Evolutionary conservation across 2,329 filamentous ascomycete species (phyloP), one percentile per base, ranked within the genome.

Genomic region (Colletotrichum truncatum): DNA sequence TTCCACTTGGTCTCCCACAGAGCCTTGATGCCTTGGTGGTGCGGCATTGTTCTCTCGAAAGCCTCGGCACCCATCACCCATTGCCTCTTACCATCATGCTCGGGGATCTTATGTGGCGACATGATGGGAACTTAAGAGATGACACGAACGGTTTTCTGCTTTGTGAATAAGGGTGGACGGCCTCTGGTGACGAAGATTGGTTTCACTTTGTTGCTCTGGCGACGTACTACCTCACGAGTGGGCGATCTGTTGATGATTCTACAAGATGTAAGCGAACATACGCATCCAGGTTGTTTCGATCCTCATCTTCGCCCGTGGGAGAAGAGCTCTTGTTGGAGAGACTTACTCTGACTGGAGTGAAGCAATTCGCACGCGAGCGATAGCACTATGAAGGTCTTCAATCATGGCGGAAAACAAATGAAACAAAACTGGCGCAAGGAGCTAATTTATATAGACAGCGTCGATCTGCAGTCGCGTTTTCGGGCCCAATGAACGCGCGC

Each of bases 1-100:
- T 89, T 89, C 91, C 91, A 94, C 77, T 92, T 93, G 6, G 88
- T 91, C 78, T 92, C 89, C 91, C 92, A 94, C 26, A 92, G 78
- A 9, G 84, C 84, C 72, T 85, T 80, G 69, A 90, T 88, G 23
- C 85, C 85, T 32, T 82, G 80, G 69, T 89, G 86, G 72, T 90
- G 88, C 18, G 87, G 82, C 81, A 84, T 83, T 66, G 73, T 74
- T 12, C 65, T 70, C 71, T 81, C 76, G 71, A 81, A 84, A 41
- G 77, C 78, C 67, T 78, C 74, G 18, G 68, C 66, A 58, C 81
- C 82, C 81, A 84, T 82, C 48, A 77, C 73, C 81, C 81, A 84
- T 11, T 76, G 70, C 61, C 72, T 45, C 53, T 64, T 67, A 72
- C 76, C 74, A 76, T 75, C 51, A 61, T 52, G 36, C 51, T 55